A percentile compares a stretch with the other conserved stretches of the same genome.
Conservation (phyloP, 257 asterid species). For the Nicotiana tomentosiformis region DNA sequence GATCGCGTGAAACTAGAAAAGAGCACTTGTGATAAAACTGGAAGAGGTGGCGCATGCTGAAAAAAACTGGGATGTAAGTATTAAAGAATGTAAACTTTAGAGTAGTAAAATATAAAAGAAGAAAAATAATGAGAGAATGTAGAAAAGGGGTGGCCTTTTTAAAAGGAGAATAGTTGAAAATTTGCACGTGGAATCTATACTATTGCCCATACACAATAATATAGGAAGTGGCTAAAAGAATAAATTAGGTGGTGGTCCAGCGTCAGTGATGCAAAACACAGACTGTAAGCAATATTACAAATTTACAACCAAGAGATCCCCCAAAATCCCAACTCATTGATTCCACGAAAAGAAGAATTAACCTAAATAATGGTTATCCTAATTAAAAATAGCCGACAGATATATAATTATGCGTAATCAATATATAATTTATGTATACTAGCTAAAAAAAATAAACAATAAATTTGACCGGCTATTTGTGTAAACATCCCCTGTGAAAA, state of each 20-base stretch:
- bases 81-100: neutral
- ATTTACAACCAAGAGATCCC: neutral
- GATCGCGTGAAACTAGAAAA: neutral
- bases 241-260: constrained; percentile 6
- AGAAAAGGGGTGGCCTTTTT: neutral
- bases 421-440: no score
- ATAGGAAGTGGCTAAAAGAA: neutral
- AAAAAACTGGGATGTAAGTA: neutral
- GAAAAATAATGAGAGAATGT: neutral
- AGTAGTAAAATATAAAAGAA: neutral
- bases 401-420: no score
- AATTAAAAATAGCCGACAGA: no score
- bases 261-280: neutral
- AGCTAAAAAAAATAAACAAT: no score
- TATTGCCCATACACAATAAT: neutral
- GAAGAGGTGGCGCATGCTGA: neutral
- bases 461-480: no score
- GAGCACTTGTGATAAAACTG: neutral
- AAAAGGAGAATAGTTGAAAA: neutral
- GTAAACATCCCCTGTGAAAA: no score
- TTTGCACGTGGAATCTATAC: neutral
- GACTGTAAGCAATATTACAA: neutral
- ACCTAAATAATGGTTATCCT: no score
- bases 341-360: no score
- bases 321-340: neutral